phyloP scores from a whole-genome alignment of 805 yeast genomes.

The Zygosaccharomyces gambellarensis region DNA sequence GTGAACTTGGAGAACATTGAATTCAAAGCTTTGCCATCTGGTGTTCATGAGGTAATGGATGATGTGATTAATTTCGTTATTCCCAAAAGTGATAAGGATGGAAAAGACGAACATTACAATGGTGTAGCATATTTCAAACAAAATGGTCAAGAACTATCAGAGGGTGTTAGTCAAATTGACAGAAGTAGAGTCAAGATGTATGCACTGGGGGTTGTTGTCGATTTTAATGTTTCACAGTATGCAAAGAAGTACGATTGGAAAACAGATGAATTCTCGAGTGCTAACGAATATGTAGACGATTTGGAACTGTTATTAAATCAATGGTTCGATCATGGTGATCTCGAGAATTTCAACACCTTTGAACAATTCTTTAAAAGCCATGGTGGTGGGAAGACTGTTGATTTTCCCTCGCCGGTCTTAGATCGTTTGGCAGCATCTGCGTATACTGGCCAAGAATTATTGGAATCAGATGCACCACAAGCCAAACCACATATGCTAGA shows the following conservation, averaged over 20 bases:
- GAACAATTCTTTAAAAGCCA: conserved; percentile 17
- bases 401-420: conserved; percentile 15
- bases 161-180: conserved; percentile 27
- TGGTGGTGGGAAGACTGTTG: conserved; percentile 9
- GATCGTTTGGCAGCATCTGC: conserved; percentile 15
- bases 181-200: conserved; percentile 52
- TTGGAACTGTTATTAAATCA: conserved; percentile 19
- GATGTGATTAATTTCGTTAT: conserved; percentile 55
- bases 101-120: conserved; percentile 24
- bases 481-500: conserved; percentile 17
- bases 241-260: conserved; percentile 15
- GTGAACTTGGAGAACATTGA: conserved; percentile 44
- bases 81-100: conserved; percentile 25
- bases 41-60: conserved; percentile 47
- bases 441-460: conserved; percentile 1
- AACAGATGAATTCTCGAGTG: conserved; percentile 16
- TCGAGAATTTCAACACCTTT: conserved; percentile 15
- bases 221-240: conserved; percentile 31
- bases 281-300: conserved; percentile 19
- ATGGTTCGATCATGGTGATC: conserved; percentile 20
- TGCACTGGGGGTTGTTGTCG: conserved; percentile 58
- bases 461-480: conserved; percentile 7
- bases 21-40: conserved; percentile 64
- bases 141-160: conserved; percentile 33
- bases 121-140: conserved; percentile 53